Evolutionary conservation across 208 protist genomes (phyloP).

Genomic region (Leishmania gerbilli): DNA sequence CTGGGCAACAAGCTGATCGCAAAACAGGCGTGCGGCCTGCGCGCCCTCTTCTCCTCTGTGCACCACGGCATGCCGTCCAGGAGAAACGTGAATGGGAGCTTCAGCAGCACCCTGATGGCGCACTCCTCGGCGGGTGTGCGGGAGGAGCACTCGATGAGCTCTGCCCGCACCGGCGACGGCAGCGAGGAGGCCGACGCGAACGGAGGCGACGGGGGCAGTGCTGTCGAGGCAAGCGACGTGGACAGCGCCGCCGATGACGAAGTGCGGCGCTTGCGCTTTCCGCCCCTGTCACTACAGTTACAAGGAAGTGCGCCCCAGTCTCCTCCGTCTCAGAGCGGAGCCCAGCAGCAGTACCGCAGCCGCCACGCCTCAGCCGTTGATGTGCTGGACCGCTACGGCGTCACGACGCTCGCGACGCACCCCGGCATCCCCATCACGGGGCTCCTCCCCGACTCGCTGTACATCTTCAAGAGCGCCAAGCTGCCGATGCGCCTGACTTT

Average conservation of each 20-base stretch:
- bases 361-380: conserved; percentile 4
- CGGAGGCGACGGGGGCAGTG: not conserved
- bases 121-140: conserved; percentile 8
- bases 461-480: conserved; percentile 87
- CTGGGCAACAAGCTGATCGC: conserved; percentile 50
- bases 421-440: conserved; percentile 46
- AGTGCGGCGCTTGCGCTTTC: not conserved
- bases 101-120: not conserved
- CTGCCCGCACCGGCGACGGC: not conserved
- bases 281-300: not conserved
- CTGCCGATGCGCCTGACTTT: conserved; percentile 70
- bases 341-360: not conserved
- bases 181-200: conserved; percentile 1
- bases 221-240: not conserved
- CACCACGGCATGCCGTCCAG: conserved; percentile 3
- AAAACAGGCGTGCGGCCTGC: conserved; percentile 57
- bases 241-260: conserved; percentile 3
- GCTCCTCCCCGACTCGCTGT: conserved; percentile 50
- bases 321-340: not conserved
- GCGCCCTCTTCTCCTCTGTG: conserved; percentile 42
- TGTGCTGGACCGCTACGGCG: conserved; percentile 24
- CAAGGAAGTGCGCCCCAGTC: not conserved
- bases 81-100: conserved; percentile 1
- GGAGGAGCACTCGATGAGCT: conserved; percentile 7
- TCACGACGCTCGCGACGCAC: conserved; percentile 74